These are phyloP conservation scores for Pseudogymnoascus sp. DNA, from an alignment of 2,329 filamentous ascomycete genomes.

Conservation along the genomic window DNA sequence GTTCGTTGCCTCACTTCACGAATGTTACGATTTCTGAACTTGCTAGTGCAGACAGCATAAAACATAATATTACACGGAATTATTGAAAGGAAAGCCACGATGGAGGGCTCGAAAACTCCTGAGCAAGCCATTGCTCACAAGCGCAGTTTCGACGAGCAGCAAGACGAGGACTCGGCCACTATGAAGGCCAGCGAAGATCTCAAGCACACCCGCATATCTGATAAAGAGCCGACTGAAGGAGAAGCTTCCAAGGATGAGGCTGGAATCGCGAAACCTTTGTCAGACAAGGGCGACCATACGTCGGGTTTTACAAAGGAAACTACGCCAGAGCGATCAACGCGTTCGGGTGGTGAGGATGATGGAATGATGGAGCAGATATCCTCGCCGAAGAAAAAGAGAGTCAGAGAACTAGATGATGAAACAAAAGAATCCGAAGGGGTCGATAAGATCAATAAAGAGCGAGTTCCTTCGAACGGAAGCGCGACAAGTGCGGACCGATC, in stretches of 20 bases:
- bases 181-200: slow-evolving; percentile 57
- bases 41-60: background rate
- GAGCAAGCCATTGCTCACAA: slow-evolving; percentile 1
- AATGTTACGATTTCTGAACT: background rate
- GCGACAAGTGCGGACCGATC: slow-evolving; percentile 28
- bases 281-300: slow-evolving; percentile 26
- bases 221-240: slow-evolving; percentile 28
- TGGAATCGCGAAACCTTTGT: slow-evolving; percentile 21
- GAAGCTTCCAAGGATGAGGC: slow-evolving; percentile 24
- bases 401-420: slow-evolving; percentile 37
- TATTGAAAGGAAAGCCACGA: background rate
- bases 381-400: slow-evolving; percentile 61
- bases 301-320: slow-evolving; percentile 18
- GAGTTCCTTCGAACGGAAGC: slow-evolving; percentile 36
- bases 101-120: slow-evolving; percentile 1
- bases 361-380: slow-evolving; percentile 43
- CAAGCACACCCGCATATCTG: slow-evolving; percentile 57
- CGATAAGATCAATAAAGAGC: slow-evolving; percentile 30
- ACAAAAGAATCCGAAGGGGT: slow-evolving; percentile 29
- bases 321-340: slow-evolving; percentile 27
- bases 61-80: background rate
- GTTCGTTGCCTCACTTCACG: background rate
- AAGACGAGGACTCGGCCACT: slow-evolving; percentile 53
- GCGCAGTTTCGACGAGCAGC: slow-evolving; percentile 13
- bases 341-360: slow-evolving; percentile 34